Percentiles rank a stretch among this genome's conserved stretches.
Conservation (phyloP, 345 rosid species). For the Orychophragmus violaceus region DNA sequence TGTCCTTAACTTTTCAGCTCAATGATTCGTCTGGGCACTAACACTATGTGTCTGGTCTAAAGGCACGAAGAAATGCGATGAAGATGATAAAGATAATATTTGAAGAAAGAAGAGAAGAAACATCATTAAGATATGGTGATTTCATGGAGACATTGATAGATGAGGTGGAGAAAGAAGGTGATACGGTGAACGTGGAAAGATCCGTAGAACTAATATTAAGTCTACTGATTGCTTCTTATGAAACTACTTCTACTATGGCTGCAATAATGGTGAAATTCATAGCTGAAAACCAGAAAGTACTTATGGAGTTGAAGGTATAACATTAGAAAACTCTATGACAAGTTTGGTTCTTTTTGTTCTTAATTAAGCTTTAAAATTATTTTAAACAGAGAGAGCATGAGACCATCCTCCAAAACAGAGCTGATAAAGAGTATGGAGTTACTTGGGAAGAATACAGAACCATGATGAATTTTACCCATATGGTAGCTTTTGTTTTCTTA, state of each 20-base stretch:
- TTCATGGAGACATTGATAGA: slow-evolving; percentile 30
- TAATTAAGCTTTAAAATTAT: too few species aligned
- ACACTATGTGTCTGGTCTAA: background rate
- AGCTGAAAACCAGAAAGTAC: slow-evolving; percentile 26
- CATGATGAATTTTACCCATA: slow-evolving; percentile 31
- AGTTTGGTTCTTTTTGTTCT: background rate
- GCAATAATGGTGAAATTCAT: slow-evolving; percentile 28
- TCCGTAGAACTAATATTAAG: slow-evolving; percentile 21
- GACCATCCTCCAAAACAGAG: slow-evolving; percentile 22
- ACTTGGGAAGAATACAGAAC: slow-evolving; percentile 34
- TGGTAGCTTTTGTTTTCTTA: slow-evolving; percentile 15
- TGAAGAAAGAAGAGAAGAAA: slow-evolving; percentile 24
- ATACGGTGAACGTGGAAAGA: slow-evolving; percentile 9
- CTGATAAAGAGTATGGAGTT: slow-evolving; percentile 3
- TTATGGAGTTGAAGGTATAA: slow-evolving; percentile 19
- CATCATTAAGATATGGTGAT: slow-evolving; percentile 4
- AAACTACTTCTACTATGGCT: slow-evolving; percentile 29
- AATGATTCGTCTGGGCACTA: background rate
- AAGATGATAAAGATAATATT: slow-evolving; percentile 21
- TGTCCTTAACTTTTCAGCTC: background rate
- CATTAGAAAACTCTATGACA: background rate
- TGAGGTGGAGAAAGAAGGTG: slow-evolving; percentile 24
- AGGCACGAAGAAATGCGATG: slow-evolving; percentile 25
- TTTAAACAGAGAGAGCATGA: slow-evolving; percentile 37
- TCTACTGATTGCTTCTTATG: slow-evolving; percentile 31